Conservation (phyloP, 768 basidiomycete genomes). For the Panaeolus cyanescens region DNA sequence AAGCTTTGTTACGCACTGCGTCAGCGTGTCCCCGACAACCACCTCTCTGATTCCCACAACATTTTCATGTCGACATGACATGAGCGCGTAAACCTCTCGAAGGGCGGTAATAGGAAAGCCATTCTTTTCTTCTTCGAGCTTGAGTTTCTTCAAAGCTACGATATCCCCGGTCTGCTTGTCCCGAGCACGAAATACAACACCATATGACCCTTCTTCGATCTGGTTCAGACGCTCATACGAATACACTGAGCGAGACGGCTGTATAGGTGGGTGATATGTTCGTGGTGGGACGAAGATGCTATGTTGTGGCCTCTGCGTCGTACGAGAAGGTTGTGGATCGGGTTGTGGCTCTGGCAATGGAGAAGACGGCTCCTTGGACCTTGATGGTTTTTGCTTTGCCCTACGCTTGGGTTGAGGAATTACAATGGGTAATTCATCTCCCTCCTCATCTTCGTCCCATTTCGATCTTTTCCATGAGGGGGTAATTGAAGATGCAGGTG, state of each 20-base stretch:
- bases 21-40: slow-evolving; percentile 97
- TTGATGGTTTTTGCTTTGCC: slow-evolving; percentile 43
- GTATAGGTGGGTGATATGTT: slow-evolving; percentile 74
- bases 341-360: slow-evolving; percentile 19
- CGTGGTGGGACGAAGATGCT: slow-evolving; percentile 79
- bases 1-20: slow-evolving; percentile 76
- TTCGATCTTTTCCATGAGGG: slow-evolving; percentile 77
- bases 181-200: slow-evolving; percentile 93
- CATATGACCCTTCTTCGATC: slow-evolving; percentile 98
- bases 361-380: slow-evolving; percentile 21
- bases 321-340: slow-evolving; percentile 12
- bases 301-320: slow-evolving; percentile 33
- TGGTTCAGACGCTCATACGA: slow-evolving; percentile 94
- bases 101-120: slow-evolving; percentile 98
- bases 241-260: slow-evolving; percentile 91
- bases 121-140: slow-evolving; percentile 97
- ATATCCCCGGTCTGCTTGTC: slow-evolving; percentile 96
- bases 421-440: slow-evolving; percentile 29
- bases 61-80: slow-evolving; percentile 93
- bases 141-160: slow-evolving; percentile 96
- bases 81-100: slow-evolving; percentile 94
- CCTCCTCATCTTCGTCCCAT: slow-evolving; percentile 60
- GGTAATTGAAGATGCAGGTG: slow-evolving; percentile 43
- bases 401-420: slow-evolving; percentile 57
- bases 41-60: slow-evolving; percentile 97